Conservation (phyloP, 73 alveolate species). For the Paramecium sonneborni region DNA sequence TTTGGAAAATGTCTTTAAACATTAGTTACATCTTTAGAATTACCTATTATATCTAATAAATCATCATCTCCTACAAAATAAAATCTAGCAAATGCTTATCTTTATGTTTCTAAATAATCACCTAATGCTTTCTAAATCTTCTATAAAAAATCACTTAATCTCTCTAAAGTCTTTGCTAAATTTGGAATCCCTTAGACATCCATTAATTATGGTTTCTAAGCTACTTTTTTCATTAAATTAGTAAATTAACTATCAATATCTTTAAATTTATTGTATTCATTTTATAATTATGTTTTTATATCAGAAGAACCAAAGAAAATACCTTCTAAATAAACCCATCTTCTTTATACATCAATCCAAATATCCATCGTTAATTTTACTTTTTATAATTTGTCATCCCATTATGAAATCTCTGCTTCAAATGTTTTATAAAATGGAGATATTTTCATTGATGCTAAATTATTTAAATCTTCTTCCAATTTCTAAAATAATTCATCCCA, state of each 20-base stretch:
- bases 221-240: constrained; percentile 98
- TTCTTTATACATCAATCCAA: constrained; percentile 99
- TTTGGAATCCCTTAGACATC: constrained; percentile 95
- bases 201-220: constrained; percentile 88
- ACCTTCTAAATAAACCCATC: constrained; percentile 99
- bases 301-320: constrained; percentile 99
- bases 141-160: constrained; percentile 92
- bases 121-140: constrained; percentile 93
- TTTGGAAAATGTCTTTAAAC: constrained; percentile 99
- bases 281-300: constrained; percentile 97
- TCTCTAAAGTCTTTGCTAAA: constrained; percentile 95
- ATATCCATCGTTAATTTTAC: constrained; percentile 95
- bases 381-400: constrained; percentile 99
- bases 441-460: constrained; percentile 97
- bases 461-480: constrained; percentile 98
- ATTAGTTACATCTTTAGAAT: constrained; percentile 96
- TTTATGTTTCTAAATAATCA: constrained; percentile 98
- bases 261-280: constrained; percentile 97
- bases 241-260: constrained; percentile 97
- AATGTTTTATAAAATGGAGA: constrained; percentile 97
- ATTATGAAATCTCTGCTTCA: constrained; percentile 96
- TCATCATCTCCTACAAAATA: constrained; percentile 99
- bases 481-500: constrained; percentile 99
- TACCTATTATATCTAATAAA: constrained; percentile 99
- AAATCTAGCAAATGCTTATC: constrained; percentile 99